These are phyloP conservation scores for Santalum album DNA, from an alignment of 164 flowering plant genomes.

Conservation along the genomic window DNA sequence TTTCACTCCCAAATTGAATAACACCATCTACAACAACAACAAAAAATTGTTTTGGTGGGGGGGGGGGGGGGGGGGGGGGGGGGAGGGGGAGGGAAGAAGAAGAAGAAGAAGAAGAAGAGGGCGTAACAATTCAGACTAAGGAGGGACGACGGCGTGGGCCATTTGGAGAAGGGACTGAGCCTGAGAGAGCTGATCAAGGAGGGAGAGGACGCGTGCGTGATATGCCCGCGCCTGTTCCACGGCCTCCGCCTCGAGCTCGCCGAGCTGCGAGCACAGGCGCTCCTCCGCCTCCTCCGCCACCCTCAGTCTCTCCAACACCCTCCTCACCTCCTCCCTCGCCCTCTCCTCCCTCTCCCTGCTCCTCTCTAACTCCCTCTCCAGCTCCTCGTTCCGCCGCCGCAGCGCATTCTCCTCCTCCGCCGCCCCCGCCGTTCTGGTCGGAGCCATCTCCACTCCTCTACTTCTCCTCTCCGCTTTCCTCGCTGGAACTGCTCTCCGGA, in stretches of 20 bases:
- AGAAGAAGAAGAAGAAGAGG: too few species aligned
- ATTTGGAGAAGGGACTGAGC: conserved; percentile 37
- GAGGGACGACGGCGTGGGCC: conserved; percentile 6
- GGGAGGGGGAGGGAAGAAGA: too few species aligned
- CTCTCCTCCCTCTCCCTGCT: conserved; percentile 49
- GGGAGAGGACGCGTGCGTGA: conserved; percentile 28
- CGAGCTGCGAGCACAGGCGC: conserved; percentile 62
- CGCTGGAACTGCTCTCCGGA: neutral
- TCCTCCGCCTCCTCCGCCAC: conserved; percentile 82
- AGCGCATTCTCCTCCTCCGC: conserved; percentile 13
- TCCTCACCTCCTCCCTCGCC: conserved; percentile 41
- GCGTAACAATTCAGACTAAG: neutral
- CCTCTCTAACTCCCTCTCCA: conserved; percentile 46
- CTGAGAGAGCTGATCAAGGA: conserved; percentile 48
- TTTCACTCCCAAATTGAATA: too few species aligned
- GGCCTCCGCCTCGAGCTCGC: conserved; percentile 77
- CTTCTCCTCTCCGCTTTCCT: too few species aligned
- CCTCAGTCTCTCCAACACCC: conserved; percentile 31
- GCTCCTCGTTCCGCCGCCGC: conserved; percentile 52
- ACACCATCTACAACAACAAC: too few species aligned
- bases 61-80: too few species aligned
- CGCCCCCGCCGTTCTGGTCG: conserved; percentile 7
- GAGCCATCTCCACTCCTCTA: conserved; percentile 10
- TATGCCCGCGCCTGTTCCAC: conserved; percentile 50
- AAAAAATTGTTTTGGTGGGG: too few species aligned